These are phyloP conservation scores for Phytophthora litchii DNA, from an alignment of 352 stramenopile genomes.

Conservation along the genomic window DNA sequence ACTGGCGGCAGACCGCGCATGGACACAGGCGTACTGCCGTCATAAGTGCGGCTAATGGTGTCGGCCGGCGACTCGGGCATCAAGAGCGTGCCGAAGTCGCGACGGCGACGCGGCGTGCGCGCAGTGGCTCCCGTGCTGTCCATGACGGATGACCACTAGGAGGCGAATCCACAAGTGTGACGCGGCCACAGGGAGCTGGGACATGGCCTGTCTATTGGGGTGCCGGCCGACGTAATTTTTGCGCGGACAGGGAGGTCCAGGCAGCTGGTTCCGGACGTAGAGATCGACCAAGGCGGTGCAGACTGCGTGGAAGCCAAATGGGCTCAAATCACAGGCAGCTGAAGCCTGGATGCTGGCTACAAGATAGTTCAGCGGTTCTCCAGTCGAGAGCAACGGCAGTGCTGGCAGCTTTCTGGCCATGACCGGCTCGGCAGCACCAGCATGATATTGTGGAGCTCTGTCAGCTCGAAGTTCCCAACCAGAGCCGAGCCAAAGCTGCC, in stretches of 20 bases:
- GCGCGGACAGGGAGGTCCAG: constrained; percentile 12
- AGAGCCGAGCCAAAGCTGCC: background rate
- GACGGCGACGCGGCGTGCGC: constrained; percentile 59
- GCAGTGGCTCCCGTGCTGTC: constrained; percentile 82
- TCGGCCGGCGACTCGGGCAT: constrained; percentile 31
- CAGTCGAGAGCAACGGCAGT: too few relatives aligned
- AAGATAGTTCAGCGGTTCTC: background rate
- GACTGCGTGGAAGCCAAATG: too few relatives aligned
- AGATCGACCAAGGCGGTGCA: constrained; percentile 13
- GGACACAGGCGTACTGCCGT: constrained; percentile 36
- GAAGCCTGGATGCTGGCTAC: constrained; percentile 13
- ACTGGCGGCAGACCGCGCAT: constrained; percentile 14
- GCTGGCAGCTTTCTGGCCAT: background rate
- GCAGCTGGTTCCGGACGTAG: constrained; percentile 18
- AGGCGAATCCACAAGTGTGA: constrained; percentile 31
- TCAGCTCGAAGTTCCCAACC: background rate
- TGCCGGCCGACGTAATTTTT: constrained; percentile 1
- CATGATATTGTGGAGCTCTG: too few relatives aligned
- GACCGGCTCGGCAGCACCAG: constrained; percentile 13
- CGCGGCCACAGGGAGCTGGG: constrained; percentile 11
- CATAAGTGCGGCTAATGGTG: constrained; percentile 37
- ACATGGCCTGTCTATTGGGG: background rate
- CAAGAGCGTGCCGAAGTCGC: constrained; percentile 24
- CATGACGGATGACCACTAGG: constrained; percentile 41
- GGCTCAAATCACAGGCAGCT: constrained; percentile 22